Base-by-base conservation (phyloP, 305 asterid species). In the Fraxinus floribunda region DNA sequence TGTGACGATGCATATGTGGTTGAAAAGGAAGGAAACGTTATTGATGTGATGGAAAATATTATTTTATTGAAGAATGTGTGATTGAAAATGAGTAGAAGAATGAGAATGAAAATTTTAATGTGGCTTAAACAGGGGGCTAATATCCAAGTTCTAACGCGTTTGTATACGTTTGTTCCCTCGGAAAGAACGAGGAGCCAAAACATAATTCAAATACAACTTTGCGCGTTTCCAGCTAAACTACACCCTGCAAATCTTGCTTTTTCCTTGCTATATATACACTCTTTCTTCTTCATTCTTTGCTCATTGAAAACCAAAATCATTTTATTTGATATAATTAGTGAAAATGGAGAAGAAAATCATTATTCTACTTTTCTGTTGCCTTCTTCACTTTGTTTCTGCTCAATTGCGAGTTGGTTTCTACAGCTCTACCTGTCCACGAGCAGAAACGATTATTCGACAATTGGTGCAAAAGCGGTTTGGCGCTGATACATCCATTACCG, bases 321-420 rank as follows among this genome's bases (percentile, higher is more conserved):
- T 32, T 20, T 4, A 76, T 15, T 64, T 68, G 29, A 78, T 36
- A 64, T 5, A 16, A 20, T 60, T 60, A 18, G 13, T 7, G 26
- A 68, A 49, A 81, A 87, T 87, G 92, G 86, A 81, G 83, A 86
- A 74, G 71, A 76, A 74, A 32, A 22, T 81, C 15, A 8, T 26
- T 4, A 5, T 78, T 66, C 16, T 66, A 0, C 36, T 66, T 66
- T 4, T 85, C 11, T 88, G 80, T 44, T 87, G 84, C 81, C 81
- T 91, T 78, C 0, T 89, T 71, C 84, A 87, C 55, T 1, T 82
- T 10, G 83, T 87, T 80, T 88, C 88, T 18, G 95, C 93, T 80
- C 93, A 88, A 64, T 83, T 91, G 20, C 84, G 84, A 80, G 91
- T 86, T 11, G 97, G 93, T 46, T 94, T 94, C 84, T 93, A 94